phyloP scores from a whole-genome alignment of 768 basidiomycete genomes.

The Boletus huronensis region DNA sequence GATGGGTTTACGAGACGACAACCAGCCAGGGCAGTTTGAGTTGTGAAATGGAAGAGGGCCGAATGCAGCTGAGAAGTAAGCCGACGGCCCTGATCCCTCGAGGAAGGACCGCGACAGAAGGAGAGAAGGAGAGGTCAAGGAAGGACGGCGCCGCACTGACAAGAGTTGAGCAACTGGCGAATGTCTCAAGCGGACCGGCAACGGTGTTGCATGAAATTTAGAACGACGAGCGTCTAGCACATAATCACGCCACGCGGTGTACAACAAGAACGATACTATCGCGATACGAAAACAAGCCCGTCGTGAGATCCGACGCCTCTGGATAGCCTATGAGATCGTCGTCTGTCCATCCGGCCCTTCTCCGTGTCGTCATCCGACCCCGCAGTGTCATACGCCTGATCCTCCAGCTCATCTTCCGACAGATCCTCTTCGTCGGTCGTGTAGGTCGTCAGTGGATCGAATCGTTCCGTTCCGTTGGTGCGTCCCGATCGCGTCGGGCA shows the following conservation, averaged over 20 bases:
- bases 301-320: constrained; percentile 40
- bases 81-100: constrained; percentile 11
- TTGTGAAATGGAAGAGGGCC: constrained; percentile 8
- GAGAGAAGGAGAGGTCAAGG: not conserved
- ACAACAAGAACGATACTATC: not conserved
- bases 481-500: constrained; percentile 45
- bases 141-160: not conserved
- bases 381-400: constrained; percentile 21
- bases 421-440: constrained; percentile 45
- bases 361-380: constrained; percentile 25
- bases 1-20: constrained; percentile 15
- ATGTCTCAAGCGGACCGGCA: constrained; percentile 1
- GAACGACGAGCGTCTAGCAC: constrained; percentile 2
- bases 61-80: constrained; percentile 9
- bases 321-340: constrained; percentile 57
- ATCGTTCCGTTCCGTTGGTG: constrained; percentile 35
- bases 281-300: not conserved
- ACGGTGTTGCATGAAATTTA: constrained; percentile 6
- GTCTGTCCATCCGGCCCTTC: constrained; percentile 13
- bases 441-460: constrained; percentile 43
- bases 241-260: too few species aligned
- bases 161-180: not conserved
- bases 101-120: constrained; percentile 1
- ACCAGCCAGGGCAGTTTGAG: constrained; percentile 21
- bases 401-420: constrained; percentile 29